Evolutionary conservation across 2,329 filamentous ascomycete genomes (phyloP).

Genomic region (Paecilomyces dactylethromorphus): DNA sequence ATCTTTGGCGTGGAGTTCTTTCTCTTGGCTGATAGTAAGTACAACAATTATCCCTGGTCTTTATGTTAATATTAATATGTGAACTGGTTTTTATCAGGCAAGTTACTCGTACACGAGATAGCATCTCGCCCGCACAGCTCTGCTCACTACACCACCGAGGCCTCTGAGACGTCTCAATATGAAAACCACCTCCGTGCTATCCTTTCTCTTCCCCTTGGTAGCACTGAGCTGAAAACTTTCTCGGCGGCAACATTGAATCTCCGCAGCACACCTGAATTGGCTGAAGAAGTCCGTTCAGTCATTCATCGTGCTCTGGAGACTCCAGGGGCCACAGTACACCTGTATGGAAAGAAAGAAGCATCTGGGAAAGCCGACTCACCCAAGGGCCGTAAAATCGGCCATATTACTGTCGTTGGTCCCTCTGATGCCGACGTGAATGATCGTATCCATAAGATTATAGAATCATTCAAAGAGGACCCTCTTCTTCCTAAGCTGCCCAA

Average conservation of each 20-base stretch:
- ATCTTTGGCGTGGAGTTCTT: constrained; percentile 92
- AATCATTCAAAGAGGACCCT: constrained; percentile 4
- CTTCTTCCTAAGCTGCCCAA: constrained; percentile 1
- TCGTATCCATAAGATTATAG: neutral
- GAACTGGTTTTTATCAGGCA: constrained; percentile 23
- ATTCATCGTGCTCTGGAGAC: constrained; percentile 44
- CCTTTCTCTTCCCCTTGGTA: constrained; percentile 44
- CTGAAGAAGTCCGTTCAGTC: constrained; percentile 17
- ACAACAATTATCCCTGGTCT: neutral
- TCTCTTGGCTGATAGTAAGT: constrained; percentile 52
- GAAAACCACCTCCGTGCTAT: constrained; percentile 76
- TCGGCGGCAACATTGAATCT: neutral
- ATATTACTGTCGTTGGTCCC: constrained; percentile 68
- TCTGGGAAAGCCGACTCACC: constrained; percentile 60
- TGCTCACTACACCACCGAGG: constrained; percentile 82
- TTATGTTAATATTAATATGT: neutral
- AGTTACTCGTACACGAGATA: constrained; percentile 69
- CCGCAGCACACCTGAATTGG: neutral
- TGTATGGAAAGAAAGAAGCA: constrained; percentile 55
- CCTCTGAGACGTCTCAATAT: constrained; percentile 75
- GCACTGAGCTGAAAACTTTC: constrained; percentile 14
- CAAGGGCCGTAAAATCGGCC: constrained; percentile 78
- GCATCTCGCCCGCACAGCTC: constrained; percentile 72
- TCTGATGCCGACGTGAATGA: constrained; percentile 51
- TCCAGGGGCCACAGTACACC: constrained; percentile 56